Conservation (phyloP, 192 early-diverging fungal genomes). For the Entomortierella parvispora region DNA sequence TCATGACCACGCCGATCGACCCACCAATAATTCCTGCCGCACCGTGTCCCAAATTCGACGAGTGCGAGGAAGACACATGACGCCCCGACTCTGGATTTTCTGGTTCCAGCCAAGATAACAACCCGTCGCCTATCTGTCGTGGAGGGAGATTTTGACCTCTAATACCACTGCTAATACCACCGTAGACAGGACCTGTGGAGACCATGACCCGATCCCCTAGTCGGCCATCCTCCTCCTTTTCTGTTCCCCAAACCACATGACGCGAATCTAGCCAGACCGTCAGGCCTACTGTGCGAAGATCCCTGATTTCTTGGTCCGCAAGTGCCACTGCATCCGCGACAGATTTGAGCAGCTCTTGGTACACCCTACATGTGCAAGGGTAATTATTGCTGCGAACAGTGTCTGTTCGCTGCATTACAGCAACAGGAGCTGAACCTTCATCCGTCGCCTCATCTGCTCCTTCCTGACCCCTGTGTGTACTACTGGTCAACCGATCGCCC, state of each 20-base stretch:
- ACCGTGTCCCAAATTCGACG: not conserved
- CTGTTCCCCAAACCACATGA: slow-evolving; percentile 33
- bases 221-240: slow-evolving; percentile 29
- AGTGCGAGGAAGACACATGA: too few relatives aligned
- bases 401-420: not conserved
- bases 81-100: not conserved
- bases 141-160: not conserved
- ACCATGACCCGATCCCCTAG: slow-evolving; percentile 40
- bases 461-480: too few relatives aligned
- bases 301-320: slow-evolving; percentile 34
- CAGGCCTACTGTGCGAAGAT: slow-evolving; percentile 17
- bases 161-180: not conserved
- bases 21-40: slow-evolving; percentile 29
- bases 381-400: not conserved
- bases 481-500: too few relatives aligned
- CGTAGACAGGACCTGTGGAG: not conserved
- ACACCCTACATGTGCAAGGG: slow-evolving; percentile 17
- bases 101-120: slow-evolving; percentile 27
- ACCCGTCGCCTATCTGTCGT: slow-evolving; percentile 14
- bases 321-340: slow-evolving; percentile 28
- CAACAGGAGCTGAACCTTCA: too few relatives aligned
- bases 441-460: too few relatives aligned
- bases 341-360: slow-evolving; percentile 16
- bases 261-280: slow-evolving; percentile 38
- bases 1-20: slow-evolving; percentile 35